A percentile compares a stretch with the other conserved stretches of the same genome.
Evolutionary conservation across 441 rosid species (phyloP).

Genomic region (Corymbia calophylla): DNA sequence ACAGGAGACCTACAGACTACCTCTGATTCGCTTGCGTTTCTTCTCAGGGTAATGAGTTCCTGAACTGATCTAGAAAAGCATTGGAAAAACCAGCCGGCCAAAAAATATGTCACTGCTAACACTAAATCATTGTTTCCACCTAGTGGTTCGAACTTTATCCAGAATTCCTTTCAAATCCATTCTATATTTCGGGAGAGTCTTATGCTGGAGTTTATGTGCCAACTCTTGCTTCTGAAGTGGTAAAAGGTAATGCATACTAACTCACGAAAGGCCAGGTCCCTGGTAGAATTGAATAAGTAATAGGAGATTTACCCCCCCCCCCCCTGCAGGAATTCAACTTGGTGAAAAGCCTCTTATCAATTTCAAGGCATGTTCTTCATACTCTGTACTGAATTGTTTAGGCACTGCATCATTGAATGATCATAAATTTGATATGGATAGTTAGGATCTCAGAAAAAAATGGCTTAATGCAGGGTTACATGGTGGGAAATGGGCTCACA

Average conservation of each 20-base stretch:
- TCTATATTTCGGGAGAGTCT: constrained; percentile 5
- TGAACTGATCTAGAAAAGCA: too few species aligned
- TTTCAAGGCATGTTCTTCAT: neutral
- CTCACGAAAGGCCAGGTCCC: neutral
- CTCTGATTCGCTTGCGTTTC: neutral
- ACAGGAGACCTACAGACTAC: neutral
- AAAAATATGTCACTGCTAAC: too few species aligned
- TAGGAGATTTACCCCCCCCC: neutral
- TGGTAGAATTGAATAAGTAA: neutral
- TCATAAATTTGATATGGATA: neutral
- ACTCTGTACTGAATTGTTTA: neutral
- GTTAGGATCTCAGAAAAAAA: neutral
- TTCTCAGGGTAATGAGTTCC: neutral
- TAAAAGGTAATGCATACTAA: neutral
- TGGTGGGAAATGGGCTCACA: neutral
- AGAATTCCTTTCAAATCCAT: neutral
- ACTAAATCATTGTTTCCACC: too few species aligned
- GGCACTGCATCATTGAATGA: neutral
- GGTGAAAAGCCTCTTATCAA: neutral
- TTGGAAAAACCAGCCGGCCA: too few species aligned
- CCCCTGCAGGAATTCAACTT: neutral
- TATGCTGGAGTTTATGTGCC: constrained; percentile 4
- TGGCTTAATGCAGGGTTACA: neutral
- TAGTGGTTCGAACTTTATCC: constrained; percentile 6
- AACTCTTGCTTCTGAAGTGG: neutral